phyloP scores from a whole-genome alignment of 176 grass and related monocot species.

The Microstegium vimineum region DNA sequence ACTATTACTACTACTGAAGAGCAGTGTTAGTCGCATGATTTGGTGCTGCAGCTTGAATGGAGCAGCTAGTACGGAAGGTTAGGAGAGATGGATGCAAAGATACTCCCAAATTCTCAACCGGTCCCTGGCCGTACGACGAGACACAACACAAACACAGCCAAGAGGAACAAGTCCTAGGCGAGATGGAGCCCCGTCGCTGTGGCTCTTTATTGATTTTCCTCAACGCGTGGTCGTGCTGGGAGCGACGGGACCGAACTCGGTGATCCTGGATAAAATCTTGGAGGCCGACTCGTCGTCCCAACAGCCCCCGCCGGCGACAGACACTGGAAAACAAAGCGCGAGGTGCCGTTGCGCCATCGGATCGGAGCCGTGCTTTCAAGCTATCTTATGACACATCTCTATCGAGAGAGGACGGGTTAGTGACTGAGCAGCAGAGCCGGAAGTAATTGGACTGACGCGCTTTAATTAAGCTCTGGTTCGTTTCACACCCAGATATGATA shows the following conservation, averaged over 20 bases:
- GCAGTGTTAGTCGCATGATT: neutral
- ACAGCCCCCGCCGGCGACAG: neutral
- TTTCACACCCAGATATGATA: constrained; percentile 31
- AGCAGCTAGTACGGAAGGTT: neutral
- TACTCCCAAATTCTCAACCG: neutral
- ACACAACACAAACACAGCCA: neutral
- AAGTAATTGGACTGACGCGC: neutral
- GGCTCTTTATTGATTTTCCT: neutral
- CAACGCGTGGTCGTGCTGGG: neutral
- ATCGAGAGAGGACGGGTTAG: neutral
- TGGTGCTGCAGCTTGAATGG: neutral
- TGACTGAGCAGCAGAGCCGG: neutral
- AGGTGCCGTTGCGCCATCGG: neutral
- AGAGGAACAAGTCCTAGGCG: neutral
- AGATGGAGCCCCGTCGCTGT: neutral
- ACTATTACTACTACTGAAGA: neutral
- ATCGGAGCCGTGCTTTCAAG: neutral
- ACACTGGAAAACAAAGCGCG: neutral
- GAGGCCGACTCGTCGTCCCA: neutral
- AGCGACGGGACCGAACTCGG: neutral
- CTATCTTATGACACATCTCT: neutral
- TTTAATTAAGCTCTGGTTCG: constrained; percentile 6
- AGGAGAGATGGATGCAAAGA: neutral
- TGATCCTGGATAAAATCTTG: neutral
- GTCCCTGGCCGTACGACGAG: neutral